Conservation (phyloP, 176 grass and related monocot genomes). For the Oryza australiensis region DNA sequence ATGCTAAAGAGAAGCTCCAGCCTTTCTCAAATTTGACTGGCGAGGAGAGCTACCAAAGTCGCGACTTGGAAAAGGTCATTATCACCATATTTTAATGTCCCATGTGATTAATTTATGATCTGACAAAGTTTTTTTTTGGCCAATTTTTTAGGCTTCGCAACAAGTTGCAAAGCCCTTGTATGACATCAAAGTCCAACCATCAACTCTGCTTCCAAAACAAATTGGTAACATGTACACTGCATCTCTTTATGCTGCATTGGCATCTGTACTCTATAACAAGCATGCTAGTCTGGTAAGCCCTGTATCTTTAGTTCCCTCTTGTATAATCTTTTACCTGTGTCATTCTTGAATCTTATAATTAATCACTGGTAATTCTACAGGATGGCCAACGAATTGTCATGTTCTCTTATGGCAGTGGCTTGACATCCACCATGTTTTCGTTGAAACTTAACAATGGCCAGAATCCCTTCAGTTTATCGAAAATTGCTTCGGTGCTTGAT, state of each 20-base stretch:
- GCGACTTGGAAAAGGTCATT: conserved; percentile 72
- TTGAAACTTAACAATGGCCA: conserved; percentile 76
- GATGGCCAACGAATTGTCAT: conserved; percentile 79
- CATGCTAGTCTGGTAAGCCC: conserved; percentile 54
- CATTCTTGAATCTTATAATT: not conserved
- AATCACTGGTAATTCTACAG: conserved; percentile 43
- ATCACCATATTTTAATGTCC: not conserved
- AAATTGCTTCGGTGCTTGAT: conserved; percentile 65
- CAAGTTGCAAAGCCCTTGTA: conserved; percentile 65
- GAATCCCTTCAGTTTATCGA: conserved; percentile 70
- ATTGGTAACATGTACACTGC: conserved; percentile 84
- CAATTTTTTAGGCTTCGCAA: conserved; percentile 55
- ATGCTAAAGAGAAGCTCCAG: conserved; percentile 63
- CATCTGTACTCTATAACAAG: conserved; percentile 64
- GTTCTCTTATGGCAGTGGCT: conserved; percentile 96
- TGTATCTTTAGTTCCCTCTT: not conserved
- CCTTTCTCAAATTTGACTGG: conserved; percentile 59
- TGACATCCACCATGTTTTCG: conserved; percentile 90
- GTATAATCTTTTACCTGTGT: not conserved
- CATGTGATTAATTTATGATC: conserved; percentile 26
- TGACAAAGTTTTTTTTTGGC: not conserved
- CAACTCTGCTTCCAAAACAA: conserved; percentile 76
- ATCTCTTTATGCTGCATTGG: conserved; percentile 78
- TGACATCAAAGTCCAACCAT: conserved; percentile 69
- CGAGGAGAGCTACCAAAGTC: conserved; percentile 62